Conservation (phyloP, 2,329 filamentous ascomycete species). For the Sarocladiaceae sp. region DNA sequence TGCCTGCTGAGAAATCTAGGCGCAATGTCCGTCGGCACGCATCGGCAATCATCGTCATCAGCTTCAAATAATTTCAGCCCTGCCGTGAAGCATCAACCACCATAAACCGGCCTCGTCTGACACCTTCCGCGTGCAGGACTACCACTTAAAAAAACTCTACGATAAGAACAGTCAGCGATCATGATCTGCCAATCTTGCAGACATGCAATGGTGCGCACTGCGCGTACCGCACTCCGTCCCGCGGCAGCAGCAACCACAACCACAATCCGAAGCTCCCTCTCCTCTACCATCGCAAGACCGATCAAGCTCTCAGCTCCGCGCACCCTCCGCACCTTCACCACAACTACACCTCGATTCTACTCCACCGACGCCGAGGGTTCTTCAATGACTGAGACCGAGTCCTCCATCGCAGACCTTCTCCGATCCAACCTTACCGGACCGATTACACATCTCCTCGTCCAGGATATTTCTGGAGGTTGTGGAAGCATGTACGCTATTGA, state of each 20-base stretch:
- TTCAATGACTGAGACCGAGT: constrained; percentile 47
- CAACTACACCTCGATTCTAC: constrained; percentile 11
- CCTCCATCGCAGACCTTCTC: constrained; percentile 53
- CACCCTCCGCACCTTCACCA: constrained; percentile 10
- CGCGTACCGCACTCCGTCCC: background rate
- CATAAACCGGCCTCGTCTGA: too few species aligned
- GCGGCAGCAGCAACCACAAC: background rate
- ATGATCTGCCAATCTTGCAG: constrained; percentile 5
- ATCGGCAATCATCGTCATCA: constrained; percentile 2
- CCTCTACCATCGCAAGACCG: too few species aligned
- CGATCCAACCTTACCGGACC: constrained; percentile 6
- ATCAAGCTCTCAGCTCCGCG: too few species aligned
- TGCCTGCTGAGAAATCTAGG: background rate
- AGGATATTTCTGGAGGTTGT: constrained; percentile 79
- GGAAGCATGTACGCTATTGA: constrained; percentile 86
- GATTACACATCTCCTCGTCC: constrained; percentile 56
- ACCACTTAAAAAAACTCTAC: too few species aligned
- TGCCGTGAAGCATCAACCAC: background rate
- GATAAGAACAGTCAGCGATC: background rate
- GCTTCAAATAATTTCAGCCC: background rate
- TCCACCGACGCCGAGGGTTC: constrained; percentile 16
- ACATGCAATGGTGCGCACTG: background rate
- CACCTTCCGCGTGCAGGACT: too few species aligned
- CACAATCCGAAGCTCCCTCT: background rate
- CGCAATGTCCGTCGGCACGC: background rate